Percentiles rank a stretch among this genome's conserved stretches.
Conservation (phyloP, 2,329 filamentous ascomycete species). For the Trichoderma polysporum region DNA sequence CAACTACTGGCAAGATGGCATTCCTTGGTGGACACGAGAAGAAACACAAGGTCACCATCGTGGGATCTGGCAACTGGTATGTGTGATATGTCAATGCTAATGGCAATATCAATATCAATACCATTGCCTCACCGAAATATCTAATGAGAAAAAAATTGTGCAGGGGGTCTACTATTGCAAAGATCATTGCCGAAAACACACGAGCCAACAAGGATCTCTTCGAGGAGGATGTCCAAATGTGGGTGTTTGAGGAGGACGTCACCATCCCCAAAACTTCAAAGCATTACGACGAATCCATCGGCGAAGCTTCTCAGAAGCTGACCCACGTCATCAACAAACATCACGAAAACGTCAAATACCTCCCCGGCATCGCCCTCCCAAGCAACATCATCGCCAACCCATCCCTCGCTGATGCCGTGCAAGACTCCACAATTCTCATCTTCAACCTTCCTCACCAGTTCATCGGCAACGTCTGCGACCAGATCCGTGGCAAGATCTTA, state of each 20-base stretch:
- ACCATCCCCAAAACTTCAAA: conserved; percentile 68
- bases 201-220: conserved; percentile 75
- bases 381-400: conserved; percentile 82
- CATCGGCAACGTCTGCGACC: conserved; percentile 80
- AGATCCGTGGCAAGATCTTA: conserved; percentile 82
- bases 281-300: conserved; percentile 65
- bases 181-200: conserved; percentile 94
- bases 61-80: conserved; percentile 96
- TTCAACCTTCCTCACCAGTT: conserved; percentile 98
- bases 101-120: not conserved
- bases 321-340: conserved; percentile 85
- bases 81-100: no score
- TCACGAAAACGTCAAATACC: conserved; percentile 98
- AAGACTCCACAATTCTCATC: conserved; percentile 81
- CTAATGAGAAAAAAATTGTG: not conserved
- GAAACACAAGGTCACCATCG: conserved; percentile 89
- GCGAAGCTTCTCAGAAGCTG: conserved; percentile 76
- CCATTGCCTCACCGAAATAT: not conserved
- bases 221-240: conserved; percentile 92
- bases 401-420: conserved; percentile 75
- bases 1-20: conserved; percentile 33
- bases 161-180: conserved; percentile 95
- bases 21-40: conserved; percentile 54
- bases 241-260: conserved; percentile 95
- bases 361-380: conserved; percentile 82